These are phyloP conservation scores for Kregervanrija pseudodelftensis DNA, from an alignment of 805 yeast species.

Conservation along the genomic window DNA sequence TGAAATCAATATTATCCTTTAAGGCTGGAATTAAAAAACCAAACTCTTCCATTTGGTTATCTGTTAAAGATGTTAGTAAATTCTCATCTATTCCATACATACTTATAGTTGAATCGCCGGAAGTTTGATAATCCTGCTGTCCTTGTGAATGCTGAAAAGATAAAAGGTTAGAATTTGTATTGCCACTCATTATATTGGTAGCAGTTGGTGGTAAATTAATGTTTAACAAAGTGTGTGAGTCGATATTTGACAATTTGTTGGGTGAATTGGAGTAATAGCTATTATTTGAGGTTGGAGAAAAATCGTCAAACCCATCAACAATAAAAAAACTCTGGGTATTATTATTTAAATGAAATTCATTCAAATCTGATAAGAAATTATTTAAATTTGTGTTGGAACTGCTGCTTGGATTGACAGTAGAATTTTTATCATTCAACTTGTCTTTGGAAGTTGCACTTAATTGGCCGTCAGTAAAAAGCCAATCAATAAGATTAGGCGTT, in stretches of 20 bases:
- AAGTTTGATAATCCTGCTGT: slow-evolving; percentile 3
- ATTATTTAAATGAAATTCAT: slow-evolving; percentile 20
- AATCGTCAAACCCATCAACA: slow-evolving; percentile 24
- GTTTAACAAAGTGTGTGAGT: too few relatives aligned
- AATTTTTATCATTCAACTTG: background rate
- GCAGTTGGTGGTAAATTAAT: slow-evolving; percentile 3
- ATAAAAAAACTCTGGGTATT: slow-evolving; percentile 24
- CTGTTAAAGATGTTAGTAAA: slow-evolving; percentile 10
- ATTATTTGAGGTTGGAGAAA: slow-evolving; percentile 15
- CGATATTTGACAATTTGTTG: too few relatives aligned
- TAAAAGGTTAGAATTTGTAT: slow-evolving; percentile 1
- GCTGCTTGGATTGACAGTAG: background rate
- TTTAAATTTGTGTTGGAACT: background rate
- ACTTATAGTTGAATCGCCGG: background rate
- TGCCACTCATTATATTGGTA: slow-evolving; percentile 2
- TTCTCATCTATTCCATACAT: slow-evolving; percentile 3
- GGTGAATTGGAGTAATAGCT: too few relatives aligned
- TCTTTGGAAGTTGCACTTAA: background rate
- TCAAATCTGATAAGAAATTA: slow-evolving; percentile 16
- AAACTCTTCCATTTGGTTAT: slow-evolving; percentile 18
- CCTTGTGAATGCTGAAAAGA: slow-evolving; percentile 13
- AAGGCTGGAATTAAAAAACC: slow-evolving; percentile 21
- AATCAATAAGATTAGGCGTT: slow-evolving; percentile 19
- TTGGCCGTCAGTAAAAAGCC: slow-evolving; percentile 22
- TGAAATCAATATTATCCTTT: slow-evolving; percentile 23